phyloP scores from a whole-genome alignment of 352 stramenopile genomes.

The Phytopythium mirpurense region DNA sequence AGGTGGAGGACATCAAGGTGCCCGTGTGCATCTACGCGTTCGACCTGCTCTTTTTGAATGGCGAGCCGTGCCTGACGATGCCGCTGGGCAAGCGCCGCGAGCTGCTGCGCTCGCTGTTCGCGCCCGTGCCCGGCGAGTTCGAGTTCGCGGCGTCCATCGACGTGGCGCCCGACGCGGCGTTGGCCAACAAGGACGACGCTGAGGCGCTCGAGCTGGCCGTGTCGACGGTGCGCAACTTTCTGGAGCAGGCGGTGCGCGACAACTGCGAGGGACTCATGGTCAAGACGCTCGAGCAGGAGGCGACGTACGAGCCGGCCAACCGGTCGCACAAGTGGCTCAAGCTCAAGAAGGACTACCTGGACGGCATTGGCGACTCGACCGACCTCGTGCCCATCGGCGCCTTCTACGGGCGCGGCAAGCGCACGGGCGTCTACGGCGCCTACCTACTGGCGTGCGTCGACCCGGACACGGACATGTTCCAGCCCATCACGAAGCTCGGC shows the following conservation, averaged over 20 bases:
- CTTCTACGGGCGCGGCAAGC: constrained; percentile 95
- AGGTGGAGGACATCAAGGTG: constrained; percentile 89
- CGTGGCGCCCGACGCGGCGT: constrained; percentile 72
- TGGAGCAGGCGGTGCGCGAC: constrained; percentile 92
- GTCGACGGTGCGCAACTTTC: constrained; percentile 87
- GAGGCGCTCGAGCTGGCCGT: constrained; percentile 87
- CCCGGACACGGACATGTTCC: constrained; percentile 96
- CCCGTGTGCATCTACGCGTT: constrained; percentile 96
- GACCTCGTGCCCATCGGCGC: constrained; percentile 99
- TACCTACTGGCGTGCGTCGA: constrained; percentile 99
- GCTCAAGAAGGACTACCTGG: constrained; percentile 99
- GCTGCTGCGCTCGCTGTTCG: constrained; percentile 91
- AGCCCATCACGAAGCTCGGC: constrained; percentile 98
- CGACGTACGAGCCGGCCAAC: constrained; percentile 96
- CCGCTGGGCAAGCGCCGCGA: constrained; percentile 88
- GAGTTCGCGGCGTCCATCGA: constrained; percentile 93
- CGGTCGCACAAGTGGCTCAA: constrained; percentile 99
- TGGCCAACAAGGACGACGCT: constrained; percentile 75
- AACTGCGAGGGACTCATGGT: constrained; percentile 99
- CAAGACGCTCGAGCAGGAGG: constrained; percentile 98
- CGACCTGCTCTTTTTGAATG: constrained; percentile 99
- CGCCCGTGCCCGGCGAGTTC: constrained; percentile 91
- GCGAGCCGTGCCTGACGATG: constrained; percentile 90
- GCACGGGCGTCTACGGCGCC: constrained; percentile 96
- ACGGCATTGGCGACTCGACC: constrained; percentile 96